Conservation (phyloP, 1,139 yeast genomes). For the Sugiyamaella xylanicola region DNA sequence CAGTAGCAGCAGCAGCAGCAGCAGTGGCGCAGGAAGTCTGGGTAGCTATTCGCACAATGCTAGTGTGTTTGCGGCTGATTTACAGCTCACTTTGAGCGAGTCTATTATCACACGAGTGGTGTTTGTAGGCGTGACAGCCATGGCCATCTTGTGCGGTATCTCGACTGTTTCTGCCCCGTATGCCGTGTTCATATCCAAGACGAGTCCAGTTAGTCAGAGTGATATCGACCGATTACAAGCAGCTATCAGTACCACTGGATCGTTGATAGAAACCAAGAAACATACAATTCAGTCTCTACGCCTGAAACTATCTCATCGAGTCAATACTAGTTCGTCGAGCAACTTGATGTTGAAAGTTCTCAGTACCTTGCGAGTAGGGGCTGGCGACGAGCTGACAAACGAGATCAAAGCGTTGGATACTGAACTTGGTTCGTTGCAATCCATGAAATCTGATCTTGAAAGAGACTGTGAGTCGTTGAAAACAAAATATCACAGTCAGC, state of each 20-base stretch:
- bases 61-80: conserved; percentile 35
- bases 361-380: conserved; percentile 33
- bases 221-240: conserved; percentile 43
- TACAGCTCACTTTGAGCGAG: conserved; percentile 33
- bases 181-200: conserved; percentile 42
- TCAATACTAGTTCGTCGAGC: conserved; percentile 30
- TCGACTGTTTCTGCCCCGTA: conserved; percentile 75
- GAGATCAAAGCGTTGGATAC: conserved; percentile 65
- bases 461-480: conserved; percentile 39
- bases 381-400: conserved; percentile 50
- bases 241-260: conserved; percentile 43
- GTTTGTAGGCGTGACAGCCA: conserved; percentile 68
- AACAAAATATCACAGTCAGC: conserved; percentile 36
- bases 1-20: background rate
- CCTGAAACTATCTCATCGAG: conserved; percentile 27
- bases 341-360: conserved; percentile 37
- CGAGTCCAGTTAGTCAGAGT: conserved; percentile 36
- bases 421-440: conserved; percentile 69
- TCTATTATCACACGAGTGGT: conserved; percentile 59
- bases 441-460: conserved; percentile 42
- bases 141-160: conserved; percentile 72
- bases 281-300: conserved; percentile 22
- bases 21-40: background rate
- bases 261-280: conserved; percentile 40
- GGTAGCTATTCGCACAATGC: background rate